Conservation (phyloP, 371 early-diverging fungal species). For the Lichtheimia ramosa region DNA sequence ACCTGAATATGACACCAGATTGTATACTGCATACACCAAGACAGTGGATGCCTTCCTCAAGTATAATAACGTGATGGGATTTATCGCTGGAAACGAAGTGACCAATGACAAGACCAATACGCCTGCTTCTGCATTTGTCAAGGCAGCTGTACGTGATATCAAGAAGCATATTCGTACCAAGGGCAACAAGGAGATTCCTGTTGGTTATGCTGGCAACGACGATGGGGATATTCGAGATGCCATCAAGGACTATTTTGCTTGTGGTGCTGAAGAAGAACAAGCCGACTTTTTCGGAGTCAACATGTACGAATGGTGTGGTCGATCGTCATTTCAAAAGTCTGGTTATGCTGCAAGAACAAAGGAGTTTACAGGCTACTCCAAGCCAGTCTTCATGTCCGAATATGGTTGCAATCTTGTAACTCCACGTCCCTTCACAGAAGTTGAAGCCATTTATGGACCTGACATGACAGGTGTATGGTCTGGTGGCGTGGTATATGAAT, state of each 20-base stretch:
- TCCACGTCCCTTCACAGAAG: constrained; percentile 59
- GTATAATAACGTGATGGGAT: constrained; percentile 67
- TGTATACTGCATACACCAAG: constrained; percentile 56
- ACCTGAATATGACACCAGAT: constrained; percentile 65
- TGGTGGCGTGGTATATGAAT: constrained; percentile 83
- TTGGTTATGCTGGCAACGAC: constrained; percentile 83
- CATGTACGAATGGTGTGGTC: constrained; percentile 70
- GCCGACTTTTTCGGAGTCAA: constrained; percentile 80
- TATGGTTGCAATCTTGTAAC: constrained; percentile 63
- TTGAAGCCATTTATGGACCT: constrained; percentile 64
- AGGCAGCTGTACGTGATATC: constrained; percentile 74
- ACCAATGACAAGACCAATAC: constrained; percentile 70
- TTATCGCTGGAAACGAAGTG: constrained; percentile 86
- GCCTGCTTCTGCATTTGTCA: constrained; percentile 69
- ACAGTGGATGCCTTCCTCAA: constrained; percentile 71
- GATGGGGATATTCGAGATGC: constrained; percentile 69
- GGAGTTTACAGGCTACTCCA: constrained; percentile 52
- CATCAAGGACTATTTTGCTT: constrained; percentile 72
- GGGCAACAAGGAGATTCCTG: constrained; percentile 58
- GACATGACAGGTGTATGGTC: constrained; percentile 71
- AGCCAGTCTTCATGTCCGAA: constrained; percentile 67
- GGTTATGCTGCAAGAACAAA: constrained; percentile 61
- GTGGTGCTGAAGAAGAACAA: constrained; percentile 64
- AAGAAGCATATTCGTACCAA: constrained; percentile 58
- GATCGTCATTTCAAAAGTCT: constrained; percentile 51